These are phyloP conservation scores for Mycena leptocephala DNA, from an alignment of 768 basidiomycete species.

Conservation along the genomic window DNA sequence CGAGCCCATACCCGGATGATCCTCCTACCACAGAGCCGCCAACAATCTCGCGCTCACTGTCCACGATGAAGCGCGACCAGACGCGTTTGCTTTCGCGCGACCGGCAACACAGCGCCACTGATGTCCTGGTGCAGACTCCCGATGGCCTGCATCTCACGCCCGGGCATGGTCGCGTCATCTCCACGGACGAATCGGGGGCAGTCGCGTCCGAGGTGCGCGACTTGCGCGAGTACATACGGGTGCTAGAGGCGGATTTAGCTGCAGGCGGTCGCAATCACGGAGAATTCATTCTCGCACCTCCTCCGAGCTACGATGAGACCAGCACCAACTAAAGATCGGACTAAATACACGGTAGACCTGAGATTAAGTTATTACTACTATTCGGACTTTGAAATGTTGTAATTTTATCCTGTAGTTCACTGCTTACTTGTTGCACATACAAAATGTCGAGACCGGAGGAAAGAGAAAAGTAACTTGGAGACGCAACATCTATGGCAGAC, in stretches of 20 bases:
- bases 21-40: not conserved
- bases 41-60: not conserved
- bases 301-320: conserved; percentile 8
- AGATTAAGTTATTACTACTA: no score
- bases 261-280: not conserved
- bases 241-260: conserved; percentile 13
- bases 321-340: not conserved
- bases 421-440: no score
- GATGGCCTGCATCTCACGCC: conserved; percentile 17
- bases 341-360: not conserved
- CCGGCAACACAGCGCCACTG: not conserved
- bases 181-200: conserved; percentile 11
- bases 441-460: no score
- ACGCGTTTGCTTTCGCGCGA: conserved; percentile 10
- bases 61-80: conserved; percentile 20
- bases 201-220: conserved; percentile 16
- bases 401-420: no score
- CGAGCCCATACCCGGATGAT: not conserved
- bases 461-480: no score
- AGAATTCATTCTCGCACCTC: not conserved
- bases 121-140: conserved; percentile 19
- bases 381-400: no score
- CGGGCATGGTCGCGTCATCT: conserved; percentile 11
- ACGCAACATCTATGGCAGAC: no score
- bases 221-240: conserved; percentile 15